Conservation (phyloP, 2,329 filamentous ascomycete species). For the Cryphonectria japonica region DNA sequence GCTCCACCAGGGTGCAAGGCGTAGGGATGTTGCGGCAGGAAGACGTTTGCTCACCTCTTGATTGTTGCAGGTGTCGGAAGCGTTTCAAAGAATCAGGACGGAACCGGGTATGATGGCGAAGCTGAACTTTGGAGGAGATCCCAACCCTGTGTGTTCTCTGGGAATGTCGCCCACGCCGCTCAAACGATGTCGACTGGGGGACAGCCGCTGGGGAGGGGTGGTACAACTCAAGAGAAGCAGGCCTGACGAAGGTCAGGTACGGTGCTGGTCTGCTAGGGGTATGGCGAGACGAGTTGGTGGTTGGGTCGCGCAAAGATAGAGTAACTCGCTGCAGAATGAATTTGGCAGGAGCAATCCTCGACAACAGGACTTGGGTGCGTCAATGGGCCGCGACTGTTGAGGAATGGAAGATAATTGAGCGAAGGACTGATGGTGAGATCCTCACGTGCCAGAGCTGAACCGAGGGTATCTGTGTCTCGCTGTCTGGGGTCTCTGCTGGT, state of each 20-base stretch:
- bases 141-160: background rate
- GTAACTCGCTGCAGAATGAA: background rate
- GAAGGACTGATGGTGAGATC: constrained; percentile 18
- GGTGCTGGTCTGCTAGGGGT: background rate
- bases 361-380: constrained; percentile 15
- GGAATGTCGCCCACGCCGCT: background rate
- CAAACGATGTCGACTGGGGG: background rate
- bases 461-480: constrained; percentile 19
- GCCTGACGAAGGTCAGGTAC: background rate
- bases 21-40: constrained; percentile 11
- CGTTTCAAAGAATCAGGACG: constrained; percentile 31
- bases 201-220: background rate
- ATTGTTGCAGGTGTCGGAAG: constrained; percentile 29
- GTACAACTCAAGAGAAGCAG: background rate
- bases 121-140: background rate
- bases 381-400: constrained; percentile 10
- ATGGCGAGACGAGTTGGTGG: background rate
- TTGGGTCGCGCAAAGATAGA: constrained; percentile 4
- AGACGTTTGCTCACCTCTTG: constrained; percentile 25
- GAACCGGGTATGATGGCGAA: constrained; percentile 20
- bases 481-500: background rate
- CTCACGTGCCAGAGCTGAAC: constrained; percentile 27
- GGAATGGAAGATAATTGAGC: constrained; percentile 22
- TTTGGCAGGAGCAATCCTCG: constrained; percentile 7
- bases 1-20: background rate